Evolutionary conservation across 2,329 filamentous ascomycete species (phyloP), one percentile per base, ranked within the genome.

Genomic region (Colletotrichum sp.): DNA sequence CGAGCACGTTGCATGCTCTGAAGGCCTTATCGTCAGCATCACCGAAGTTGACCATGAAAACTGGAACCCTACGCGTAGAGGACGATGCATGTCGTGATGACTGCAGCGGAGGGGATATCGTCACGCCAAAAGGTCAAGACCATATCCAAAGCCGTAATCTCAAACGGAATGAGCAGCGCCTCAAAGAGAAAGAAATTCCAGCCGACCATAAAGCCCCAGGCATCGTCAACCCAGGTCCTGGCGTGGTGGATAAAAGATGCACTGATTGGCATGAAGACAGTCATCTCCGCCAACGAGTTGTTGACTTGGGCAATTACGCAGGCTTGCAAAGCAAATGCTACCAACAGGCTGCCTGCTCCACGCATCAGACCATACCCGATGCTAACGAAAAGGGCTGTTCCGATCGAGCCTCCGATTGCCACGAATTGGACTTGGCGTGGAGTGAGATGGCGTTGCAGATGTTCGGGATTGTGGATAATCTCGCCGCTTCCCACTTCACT

Each of bases 111-210:
- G 9, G 82, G 82, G 57, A 84, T 76, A 57, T 80, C 78, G 69
- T 82, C 77, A 3, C 77, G 82, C 82, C 86, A 87, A 79, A 83
- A 87, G 24, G 81, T 80, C 28, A 85, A 75, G 26, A 87, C 80
- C 6, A 86, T 79, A 43, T 80, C 82, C 57, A 87, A 82, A 52
- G 86, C 86, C 2, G 87, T 86, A 70, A 90, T 89, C 75, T 90
- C 88, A 74, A 88, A 89, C 0, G 88, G 88, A 6, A 90, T 88
- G 2, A 89, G 82, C 12, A 90, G 72, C 3, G 87, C 84, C 78
- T 90, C 87, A 77, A 89, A 89, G 68, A 90, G 83, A 77, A 89
- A 89, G 78, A 90, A 86, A 71, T 88, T 89, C 86, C 86, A 88
- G 30, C 88, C 88, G 55, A 83, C 85, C 73, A 85, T 84, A 78